phyloP scores from a whole-genome alignment of 176 grass and related monocot genomes.

The Carex cristatella region DNA sequence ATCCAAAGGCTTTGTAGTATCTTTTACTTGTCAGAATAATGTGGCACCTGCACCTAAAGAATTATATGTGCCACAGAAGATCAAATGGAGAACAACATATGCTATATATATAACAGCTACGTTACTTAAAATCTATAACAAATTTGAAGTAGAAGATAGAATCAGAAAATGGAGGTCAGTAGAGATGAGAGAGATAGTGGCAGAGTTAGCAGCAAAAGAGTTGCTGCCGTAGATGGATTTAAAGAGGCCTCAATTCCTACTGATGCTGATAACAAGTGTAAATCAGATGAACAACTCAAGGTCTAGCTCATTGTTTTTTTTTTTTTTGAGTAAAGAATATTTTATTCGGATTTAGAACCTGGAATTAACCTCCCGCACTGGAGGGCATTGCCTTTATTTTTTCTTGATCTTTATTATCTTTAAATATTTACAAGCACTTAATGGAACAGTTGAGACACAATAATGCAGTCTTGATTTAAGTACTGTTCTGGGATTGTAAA shows the following conservation, averaged over 20 bases:
- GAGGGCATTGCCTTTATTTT: no score
- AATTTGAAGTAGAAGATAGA: neutral
- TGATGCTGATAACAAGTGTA: slow-evolving; percentile 1
- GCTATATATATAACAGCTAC: neutral
- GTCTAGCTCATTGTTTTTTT: neutral
- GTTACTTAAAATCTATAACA: neutral
- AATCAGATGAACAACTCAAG: slow-evolving; percentile 10
- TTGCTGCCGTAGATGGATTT: neutral
- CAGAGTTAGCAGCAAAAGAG: slow-evolving; percentile 16
- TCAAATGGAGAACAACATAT: neutral
- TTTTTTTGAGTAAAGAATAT: neutral
- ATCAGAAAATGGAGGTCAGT: neutral
- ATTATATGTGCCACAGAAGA: slow-evolving; percentile 12
- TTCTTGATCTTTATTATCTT: neutral
- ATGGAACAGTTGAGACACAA: neutral
- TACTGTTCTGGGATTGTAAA: neutral
- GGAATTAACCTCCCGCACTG: no score
- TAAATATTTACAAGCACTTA: neutral
- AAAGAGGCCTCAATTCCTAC: neutral
- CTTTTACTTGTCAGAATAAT: neutral
- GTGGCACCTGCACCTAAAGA: neutral
- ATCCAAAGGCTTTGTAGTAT: neutral
- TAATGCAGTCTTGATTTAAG: no score
- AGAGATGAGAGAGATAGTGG: slow-evolving; percentile 4
- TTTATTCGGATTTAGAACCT: no score